Percentiles rank a stretch among this genome's conserved stretches.
phyloP scores from a whole-genome alignment of 1,284 basidiomycete genomes.

The Rugiboletus extremiorientalis region DNA sequence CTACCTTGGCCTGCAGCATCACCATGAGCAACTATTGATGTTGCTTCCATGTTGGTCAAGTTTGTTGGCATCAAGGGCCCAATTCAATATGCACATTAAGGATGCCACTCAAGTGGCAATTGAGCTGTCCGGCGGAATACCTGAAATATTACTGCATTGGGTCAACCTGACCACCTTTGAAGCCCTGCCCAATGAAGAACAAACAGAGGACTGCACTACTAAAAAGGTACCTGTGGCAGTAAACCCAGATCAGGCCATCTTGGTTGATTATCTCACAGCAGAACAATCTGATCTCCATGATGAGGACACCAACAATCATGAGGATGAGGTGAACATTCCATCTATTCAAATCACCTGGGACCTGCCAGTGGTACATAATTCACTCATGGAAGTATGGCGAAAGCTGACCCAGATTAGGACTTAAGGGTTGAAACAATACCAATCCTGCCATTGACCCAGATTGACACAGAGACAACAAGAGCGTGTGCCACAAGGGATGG shows the following conservation, averaged over 20 bases:
- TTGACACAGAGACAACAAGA: neutral
- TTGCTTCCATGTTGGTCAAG: constrained; percentile 1
- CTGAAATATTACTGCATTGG: neutral
- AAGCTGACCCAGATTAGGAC: too few relatives aligned
- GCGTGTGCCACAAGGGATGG: neutral
- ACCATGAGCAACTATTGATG: neutral
- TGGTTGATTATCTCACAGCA: too few relatives aligned
- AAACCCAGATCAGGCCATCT: neutral
- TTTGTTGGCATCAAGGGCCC: neutral
- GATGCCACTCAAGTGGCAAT: constrained; percentile 1
- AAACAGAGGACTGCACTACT: neutral
- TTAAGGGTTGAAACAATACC: neutral
- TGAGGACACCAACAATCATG: too few relatives aligned
- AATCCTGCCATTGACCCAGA: too few relatives aligned
- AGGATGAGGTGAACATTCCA: too few relatives aligned
- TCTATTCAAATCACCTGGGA: neutral
- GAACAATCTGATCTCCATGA: too few relatives aligned
- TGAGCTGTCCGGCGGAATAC: neutral
- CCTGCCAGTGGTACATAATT: neutral
- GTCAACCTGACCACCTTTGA: neutral
- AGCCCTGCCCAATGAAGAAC: neutral
- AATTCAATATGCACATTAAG: neutral
- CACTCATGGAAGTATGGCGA: neutral
- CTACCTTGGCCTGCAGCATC: neutral
- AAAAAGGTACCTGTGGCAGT: neutral